Percentiles rank a stretch among this genome's conserved stretches.
These are phyloP conservation scores for Cyathus striatus DNA, from an alignment of 768 basidiomycete species.

Conservation along the genomic window DNA sequence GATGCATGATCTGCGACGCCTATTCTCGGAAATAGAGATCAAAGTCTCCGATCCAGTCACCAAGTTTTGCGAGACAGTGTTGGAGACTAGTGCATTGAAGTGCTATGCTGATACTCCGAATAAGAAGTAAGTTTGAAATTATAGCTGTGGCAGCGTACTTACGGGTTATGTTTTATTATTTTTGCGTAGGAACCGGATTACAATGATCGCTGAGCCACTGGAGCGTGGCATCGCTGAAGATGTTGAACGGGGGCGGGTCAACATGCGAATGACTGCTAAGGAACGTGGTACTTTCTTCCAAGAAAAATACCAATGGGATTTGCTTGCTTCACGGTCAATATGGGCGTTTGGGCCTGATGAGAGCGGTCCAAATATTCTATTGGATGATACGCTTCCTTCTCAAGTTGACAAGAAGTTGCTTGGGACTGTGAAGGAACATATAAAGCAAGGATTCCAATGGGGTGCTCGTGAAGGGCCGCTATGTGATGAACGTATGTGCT, in stretches of 20 bases:
- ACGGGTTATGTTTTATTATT: slow-evolving; percentile 8
- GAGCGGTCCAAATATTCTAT: slow-evolving; percentile 84
- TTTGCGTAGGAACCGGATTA: slow-evolving; percentile 81
- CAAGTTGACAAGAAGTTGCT: slow-evolving; percentile 95
- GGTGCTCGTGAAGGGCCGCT: slow-evolving; percentile 95
- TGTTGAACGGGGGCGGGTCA: slow-evolving; percentile 88
- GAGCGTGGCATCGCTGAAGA: slow-evolving; percentile 96
- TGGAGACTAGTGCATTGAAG: slow-evolving; percentile 96
- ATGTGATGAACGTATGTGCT: slow-evolving; percentile 98
- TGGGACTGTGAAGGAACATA: slow-evolving; percentile 84
- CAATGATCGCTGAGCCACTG: slow-evolving; percentile 98
- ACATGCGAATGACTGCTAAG: slow-evolving; percentile 92
- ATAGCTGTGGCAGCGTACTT: slow-evolving; percentile 1
- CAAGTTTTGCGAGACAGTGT: slow-evolving; percentile 95
- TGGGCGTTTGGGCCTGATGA: slow-evolving; percentile 99
- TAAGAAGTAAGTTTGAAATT: slow-evolving; percentile 71
- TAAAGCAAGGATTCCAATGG: slow-evolving; percentile 99
- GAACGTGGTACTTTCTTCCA: slow-evolving; percentile 95
- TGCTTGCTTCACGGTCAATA: slow-evolving; percentile 95
- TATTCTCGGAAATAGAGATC: slow-evolving; percentile 99
- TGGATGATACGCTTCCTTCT: slow-evolving; percentile 95
- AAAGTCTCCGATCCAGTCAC: slow-evolving; percentile 99
- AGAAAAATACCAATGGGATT: slow-evolving; percentile 96
- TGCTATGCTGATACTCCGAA: slow-evolving; percentile 99
- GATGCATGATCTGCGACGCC: slow-evolving; percentile 87